Conservation (phyloP, 2,329 filamentous ascomycete species). For the Metarhizium robertsii region DNA sequence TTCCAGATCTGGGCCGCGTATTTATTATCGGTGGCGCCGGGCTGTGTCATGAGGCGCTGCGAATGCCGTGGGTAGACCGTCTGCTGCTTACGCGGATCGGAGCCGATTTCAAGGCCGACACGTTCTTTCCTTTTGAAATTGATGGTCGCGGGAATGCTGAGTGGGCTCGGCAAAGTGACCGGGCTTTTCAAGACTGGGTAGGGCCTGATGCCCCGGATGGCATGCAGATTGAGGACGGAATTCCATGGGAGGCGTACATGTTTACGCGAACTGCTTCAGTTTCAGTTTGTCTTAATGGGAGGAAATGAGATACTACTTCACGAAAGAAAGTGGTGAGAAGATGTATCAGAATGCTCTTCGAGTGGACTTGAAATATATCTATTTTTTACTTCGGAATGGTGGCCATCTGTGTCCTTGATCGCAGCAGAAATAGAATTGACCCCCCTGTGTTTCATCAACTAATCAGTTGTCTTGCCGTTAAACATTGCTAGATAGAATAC, state of each 20-base stretch:
- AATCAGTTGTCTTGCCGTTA: no score
- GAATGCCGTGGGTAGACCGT: background rate
- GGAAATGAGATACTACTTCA: no score
- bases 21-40: background rate
- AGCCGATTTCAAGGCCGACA: background rate
- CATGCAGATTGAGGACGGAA: background rate
- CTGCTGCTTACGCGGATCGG: background rate
- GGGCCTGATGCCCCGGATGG: background rate
- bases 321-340: no score
- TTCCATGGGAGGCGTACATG: background rate
- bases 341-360: no score
- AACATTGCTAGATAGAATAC: background rate
- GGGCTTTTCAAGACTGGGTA: background rate
- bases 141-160: background rate
- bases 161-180: background rate
- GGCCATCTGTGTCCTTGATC: no score
- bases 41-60: background rate
- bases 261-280: background rate
- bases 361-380: no score
- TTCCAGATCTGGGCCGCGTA: background rate
- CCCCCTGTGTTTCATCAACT: no score
- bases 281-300: background rate
- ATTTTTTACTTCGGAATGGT: no score
- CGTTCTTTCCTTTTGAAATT: background rate
- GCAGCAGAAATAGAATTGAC: no score